Percentiles rank a stretch among this genome's conserved stretches.
Evolutionary conservation across 2,329 filamentous ascomycete species (phyloP).

Genomic region (Cercospora zeina): DNA sequence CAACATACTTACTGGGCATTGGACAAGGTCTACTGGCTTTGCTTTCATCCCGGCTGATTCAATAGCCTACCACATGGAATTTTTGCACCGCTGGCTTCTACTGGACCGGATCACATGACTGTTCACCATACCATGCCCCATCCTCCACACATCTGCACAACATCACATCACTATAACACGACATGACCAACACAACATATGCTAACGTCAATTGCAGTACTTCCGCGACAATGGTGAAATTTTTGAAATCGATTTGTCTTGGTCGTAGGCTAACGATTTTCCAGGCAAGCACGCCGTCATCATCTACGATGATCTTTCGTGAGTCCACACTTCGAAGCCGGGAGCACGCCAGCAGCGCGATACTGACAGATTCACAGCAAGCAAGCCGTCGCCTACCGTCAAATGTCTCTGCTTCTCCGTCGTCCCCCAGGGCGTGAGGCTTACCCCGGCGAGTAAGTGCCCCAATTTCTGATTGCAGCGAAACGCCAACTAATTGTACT

Average conservation of each 20-base stretch:
- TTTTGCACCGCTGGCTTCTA: too few species aligned
- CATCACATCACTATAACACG: background rate
- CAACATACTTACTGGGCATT: too few species aligned
- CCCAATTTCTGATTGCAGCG: background rate
- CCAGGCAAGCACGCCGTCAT: slow-evolving; percentile 71
- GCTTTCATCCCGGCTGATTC: too few species aligned
- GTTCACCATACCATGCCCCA: slow-evolving; percentile 9
- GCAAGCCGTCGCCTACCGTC: slow-evolving; percentile 74
- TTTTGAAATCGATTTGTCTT: too few species aligned
- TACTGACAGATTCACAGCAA: slow-evolving; percentile 50
- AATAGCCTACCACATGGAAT: too few species aligned
- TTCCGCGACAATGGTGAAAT: background rate
- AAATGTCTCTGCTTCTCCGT: slow-evolving; percentile 97
- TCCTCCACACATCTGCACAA: background rate
- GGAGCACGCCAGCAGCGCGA: background rate
- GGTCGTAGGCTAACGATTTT: background rate
- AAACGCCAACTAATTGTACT: slow-evolving; percentile 28
- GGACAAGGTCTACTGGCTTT: too few species aligned
- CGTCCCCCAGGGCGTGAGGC: slow-evolving; percentile 98
- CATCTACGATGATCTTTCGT: slow-evolving; percentile 92
- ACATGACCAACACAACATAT: background rate
- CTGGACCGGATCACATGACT: too few species aligned
- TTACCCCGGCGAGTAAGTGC: slow-evolving; percentile 81
- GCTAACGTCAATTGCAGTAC: background rate
- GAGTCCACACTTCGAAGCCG: slow-evolving; percentile 46